Conservation (phyloP, 352 stramenopile genomes). For the Globisporangium viniferum region DNA sequence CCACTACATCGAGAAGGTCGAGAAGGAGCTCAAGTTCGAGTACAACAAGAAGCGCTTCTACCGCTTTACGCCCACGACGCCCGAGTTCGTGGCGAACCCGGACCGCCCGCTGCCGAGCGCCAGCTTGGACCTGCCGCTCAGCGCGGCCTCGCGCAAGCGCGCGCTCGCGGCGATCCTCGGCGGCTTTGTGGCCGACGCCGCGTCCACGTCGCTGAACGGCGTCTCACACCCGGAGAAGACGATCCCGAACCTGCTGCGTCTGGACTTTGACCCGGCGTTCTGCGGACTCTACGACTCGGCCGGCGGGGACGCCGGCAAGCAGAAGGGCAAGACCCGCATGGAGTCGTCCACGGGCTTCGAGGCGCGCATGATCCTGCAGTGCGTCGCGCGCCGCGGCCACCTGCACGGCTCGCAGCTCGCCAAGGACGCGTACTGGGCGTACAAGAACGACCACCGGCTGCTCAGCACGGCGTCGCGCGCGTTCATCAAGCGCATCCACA, state of each 20-base stretch:
- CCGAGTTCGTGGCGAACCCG: conserved; percentile 50
- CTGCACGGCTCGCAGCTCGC: conserved; percentile 69
- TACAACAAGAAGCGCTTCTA: conserved; percentile 84
- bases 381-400: conserved; percentile 61
- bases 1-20: conserved; percentile 77
- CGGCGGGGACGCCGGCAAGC: conserved; percentile 33
- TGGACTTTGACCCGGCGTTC: conserved; percentile 79
- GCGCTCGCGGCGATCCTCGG: conserved; percentile 68
- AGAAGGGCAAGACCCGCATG: conserved; percentile 30
- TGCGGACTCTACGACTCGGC: conserved; percentile 58
- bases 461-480: conserved; percentile 63
- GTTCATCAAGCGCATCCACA: conserved; percentile 77
- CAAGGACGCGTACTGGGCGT: conserved; percentile 81
- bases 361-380: conserved; percentile 69
- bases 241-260: conserved; percentile 68
- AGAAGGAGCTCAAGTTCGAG: conserved; percentile 82
- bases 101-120: conserved; percentile 44
- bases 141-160: conserved; percentile 48
- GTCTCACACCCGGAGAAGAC: conserved; percentile 75
- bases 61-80: conserved; percentile 72
- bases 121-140: conserved; percentile 65
- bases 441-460: conserved; percentile 75
- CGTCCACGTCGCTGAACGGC: conserved; percentile 75
- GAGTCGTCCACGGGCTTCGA: conserved; percentile 81
- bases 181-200: conserved; percentile 73